phyloP scores from a whole-genome alignment of 2,329 filamentous ascomycete species.

The Fusarium penzigii region DNA sequence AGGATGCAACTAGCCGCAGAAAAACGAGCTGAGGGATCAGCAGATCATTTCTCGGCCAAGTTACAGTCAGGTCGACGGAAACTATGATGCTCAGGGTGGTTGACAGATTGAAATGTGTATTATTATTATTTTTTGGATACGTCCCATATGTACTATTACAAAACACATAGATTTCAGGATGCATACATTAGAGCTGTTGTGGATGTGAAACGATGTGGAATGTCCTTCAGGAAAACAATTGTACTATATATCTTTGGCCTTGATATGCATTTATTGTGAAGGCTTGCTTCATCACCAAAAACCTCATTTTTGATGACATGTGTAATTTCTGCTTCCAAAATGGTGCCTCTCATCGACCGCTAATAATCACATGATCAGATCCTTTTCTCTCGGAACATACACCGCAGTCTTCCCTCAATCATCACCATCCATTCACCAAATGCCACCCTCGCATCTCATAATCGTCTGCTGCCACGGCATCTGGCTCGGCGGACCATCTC shows the following conservation, averaged over 20 bases:
- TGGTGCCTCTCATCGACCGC: too few species aligned
- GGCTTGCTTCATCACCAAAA: too few species aligned
- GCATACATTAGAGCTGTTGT: background rate
- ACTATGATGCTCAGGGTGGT: background rate
- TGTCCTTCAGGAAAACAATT: too few species aligned
- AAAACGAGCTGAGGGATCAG: background rate
- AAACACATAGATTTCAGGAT: background rate
- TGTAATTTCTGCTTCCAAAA: background rate
- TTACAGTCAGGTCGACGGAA: background rate
- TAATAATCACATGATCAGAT: conserved; percentile 31
- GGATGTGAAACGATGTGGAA: background rate
- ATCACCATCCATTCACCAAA: conserved; percentile 13
- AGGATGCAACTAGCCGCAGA: background rate
- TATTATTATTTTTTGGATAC: background rate
- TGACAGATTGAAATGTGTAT: background rate
- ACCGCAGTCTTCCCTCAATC: background rate
- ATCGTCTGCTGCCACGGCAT: conserved; percentile 85
- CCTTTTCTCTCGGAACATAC: conserved; percentile 11
- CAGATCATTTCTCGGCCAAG: background rate
- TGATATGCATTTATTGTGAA: too few species aligned
- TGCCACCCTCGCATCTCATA: conserved; percentile 58
- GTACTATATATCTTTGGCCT: background rate
- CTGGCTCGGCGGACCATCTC: conserved; percentile 61
- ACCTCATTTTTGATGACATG: background rate
- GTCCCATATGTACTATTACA: background rate